A percentile compares a stretch with the other conserved stretches of the same genome.
Conservation (phyloP, 1,284 basidiomycete genomes). For the Cryptococcus sp. region DNA sequence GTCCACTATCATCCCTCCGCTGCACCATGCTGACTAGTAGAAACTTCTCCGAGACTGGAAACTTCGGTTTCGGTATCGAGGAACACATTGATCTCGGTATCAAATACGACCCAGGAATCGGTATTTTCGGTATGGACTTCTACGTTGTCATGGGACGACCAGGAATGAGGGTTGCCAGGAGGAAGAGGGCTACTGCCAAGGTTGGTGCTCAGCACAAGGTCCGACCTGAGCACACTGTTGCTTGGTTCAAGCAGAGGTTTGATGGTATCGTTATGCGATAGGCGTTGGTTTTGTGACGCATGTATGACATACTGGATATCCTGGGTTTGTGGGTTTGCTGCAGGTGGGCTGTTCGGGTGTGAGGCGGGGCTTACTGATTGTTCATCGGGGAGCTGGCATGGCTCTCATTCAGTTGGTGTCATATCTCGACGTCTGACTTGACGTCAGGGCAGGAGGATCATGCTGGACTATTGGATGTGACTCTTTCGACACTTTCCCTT, state of each 20-base stretch:
- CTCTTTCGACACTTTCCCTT: no score
- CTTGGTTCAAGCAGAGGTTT: constrained; percentile 99
- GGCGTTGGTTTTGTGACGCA: no score
- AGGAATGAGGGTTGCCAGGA: constrained; percentile 83
- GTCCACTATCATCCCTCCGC: neutral
- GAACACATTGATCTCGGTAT: constrained; percentile 99
- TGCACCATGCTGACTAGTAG: constrained; percentile 46
- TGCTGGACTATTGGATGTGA: no score
- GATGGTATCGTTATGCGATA: constrained; percentile 77
- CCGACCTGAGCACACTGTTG: constrained; percentile 87
- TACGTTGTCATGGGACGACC: constrained; percentile 97
- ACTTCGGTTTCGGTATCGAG: constrained; percentile 98
- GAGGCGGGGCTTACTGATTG: no score
- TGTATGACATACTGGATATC: no score
- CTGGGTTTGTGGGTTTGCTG: no score
- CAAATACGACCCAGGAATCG: constrained; percentile 93
- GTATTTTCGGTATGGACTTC: constrained; percentile 99
- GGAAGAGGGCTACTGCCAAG: constrained; percentile 83
- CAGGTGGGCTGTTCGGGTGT: no score
- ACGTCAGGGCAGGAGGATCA: no score
- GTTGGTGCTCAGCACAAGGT: constrained; percentile 85
- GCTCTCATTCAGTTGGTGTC: no score
- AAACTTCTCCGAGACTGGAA: constrained; percentile 97
- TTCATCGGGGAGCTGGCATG: no score
- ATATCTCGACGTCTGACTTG: no score